Evolutionary conservation across 305 asterid species (phyloP).

Genomic region (Fraxinus sp.): DNA sequence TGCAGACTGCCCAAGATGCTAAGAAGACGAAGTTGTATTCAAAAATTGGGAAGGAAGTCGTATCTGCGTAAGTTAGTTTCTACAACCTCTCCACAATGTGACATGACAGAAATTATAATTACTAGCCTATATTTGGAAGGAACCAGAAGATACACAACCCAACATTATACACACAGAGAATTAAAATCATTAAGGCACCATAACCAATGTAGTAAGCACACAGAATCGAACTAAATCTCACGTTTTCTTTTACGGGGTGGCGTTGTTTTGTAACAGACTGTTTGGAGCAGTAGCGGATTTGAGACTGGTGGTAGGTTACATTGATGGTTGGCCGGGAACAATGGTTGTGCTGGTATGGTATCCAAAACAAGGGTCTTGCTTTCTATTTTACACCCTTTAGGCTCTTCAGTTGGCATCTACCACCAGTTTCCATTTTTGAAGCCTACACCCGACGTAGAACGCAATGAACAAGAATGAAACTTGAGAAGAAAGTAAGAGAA

Average conservation of each 20-base stretch:
- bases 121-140: not conserved
- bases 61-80: constrained; percentile 72
- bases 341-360: not conserved
- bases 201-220: not conserved
- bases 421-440: not conserved
- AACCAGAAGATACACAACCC: not conserved
- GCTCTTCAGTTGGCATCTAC: not conserved
- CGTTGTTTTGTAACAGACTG: not conserved
- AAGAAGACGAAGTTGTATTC: constrained; percentile 74
- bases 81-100: not conserved
- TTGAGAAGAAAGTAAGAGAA: not conserved
- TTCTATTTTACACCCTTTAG: not conserved
- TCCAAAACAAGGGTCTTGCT: not conserved
- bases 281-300: not conserved
- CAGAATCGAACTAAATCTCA: not conserved
- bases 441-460: not conserved
- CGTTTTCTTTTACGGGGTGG: not conserved
- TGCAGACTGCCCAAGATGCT: constrained; percentile 78
- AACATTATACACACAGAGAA: not conserved
- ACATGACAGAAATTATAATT: not conserved
- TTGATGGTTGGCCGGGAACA: not conserved
- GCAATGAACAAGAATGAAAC: not conserved
- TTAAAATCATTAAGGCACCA: not conserved
- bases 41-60: constrained; percentile 87
- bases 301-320: not conserved